A percentile compares a stretch with the other conserved stretches of the same genome.
Evolutionary conservation across 768 basidiomycete species (phyloP).

Genomic region (Hydnomerulius pinastri): DNA sequence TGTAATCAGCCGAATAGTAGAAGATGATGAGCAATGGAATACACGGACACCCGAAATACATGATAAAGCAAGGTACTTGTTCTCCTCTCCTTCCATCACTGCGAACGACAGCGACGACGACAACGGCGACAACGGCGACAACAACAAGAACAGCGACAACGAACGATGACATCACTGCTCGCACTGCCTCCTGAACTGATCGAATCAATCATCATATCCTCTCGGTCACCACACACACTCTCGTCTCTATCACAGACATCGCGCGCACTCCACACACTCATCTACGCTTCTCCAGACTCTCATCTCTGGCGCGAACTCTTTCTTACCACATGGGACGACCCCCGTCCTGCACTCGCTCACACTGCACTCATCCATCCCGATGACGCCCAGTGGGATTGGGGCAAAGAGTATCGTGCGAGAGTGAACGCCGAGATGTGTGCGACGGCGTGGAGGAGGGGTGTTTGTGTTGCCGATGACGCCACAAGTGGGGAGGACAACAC

Average conservation of each 20-base stretch:
- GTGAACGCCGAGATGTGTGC: conserved; percentile 22
- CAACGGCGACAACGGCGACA: neutral
- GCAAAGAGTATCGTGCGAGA: conserved; percentile 24
- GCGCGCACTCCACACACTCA: conserved; percentile 33
- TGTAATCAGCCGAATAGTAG: too few relatives aligned
- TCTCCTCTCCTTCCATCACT: too few relatives aligned
- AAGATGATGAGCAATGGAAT: neutral
- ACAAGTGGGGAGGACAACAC: neutral
- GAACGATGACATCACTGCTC: conserved; percentile 4
- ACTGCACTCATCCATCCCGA: conserved; percentile 26
- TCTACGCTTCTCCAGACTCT: conserved; percentile 35
- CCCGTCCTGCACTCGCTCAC: conserved; percentile 36
- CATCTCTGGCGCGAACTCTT: conserved; percentile 53
- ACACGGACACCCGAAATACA: too few relatives aligned
- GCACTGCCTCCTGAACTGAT: conserved; percentile 43
- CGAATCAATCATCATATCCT: conserved; percentile 37
- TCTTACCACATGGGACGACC: conserved; percentile 52
- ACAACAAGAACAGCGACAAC: neutral
- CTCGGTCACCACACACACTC: conserved; percentile 33
- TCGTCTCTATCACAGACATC: conserved; percentile 40
- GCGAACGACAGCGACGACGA: conserved; percentile 8
- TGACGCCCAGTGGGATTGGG: conserved; percentile 22
- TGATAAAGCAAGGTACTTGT: too few relatives aligned
- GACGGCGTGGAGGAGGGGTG: conserved; percentile 23
- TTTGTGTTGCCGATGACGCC: conserved; percentile 5